Percentiles rank a stretch among this genome's conserved stretches.
These are phyloP conservation scores for Schizochytrium sp. DNA, from an alignment of 108 stramenopile genomes.

Conservation along the genomic window DNA sequence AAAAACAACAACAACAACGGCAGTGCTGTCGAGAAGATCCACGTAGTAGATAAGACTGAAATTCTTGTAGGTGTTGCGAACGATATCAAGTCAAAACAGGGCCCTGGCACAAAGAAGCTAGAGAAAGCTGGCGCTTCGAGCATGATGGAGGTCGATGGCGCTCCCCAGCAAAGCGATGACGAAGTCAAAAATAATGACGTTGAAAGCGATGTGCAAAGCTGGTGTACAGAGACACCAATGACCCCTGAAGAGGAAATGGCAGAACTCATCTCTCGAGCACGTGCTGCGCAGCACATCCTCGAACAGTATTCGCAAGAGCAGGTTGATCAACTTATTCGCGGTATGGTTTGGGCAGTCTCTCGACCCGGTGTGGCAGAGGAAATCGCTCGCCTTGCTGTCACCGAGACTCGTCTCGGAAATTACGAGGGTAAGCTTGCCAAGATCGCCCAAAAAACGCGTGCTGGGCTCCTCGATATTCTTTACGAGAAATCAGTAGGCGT, in stretches of 20 bases:
- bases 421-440: constrained; percentile 56
- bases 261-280: neutral
- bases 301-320: constrained; percentile 21
- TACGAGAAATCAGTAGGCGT: constrained; percentile 47
- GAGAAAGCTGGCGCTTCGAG: neutral
- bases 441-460: constrained; percentile 40
- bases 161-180: constrained; percentile 38
- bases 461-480: constrained; percentile 47
- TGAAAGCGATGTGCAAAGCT: constrained; percentile 30
- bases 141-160: constrained; percentile 51
- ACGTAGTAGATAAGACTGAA: no score
- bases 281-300: neutral
- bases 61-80: no score
- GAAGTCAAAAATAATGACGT: constrained; percentile 41
- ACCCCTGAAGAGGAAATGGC: constrained; percentile 32
- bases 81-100: no score
- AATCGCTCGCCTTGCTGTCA: constrained; percentile 18
- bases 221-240: constrained; percentile 2
- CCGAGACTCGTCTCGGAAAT: constrained; percentile 47
- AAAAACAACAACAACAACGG: no score
- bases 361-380: constrained; percentile 46
- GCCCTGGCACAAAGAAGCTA: no score
- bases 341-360: constrained; percentile 1
- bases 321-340: constrained; percentile 43
- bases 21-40: no score